Conservation (phyloP, 129 eudicot species). For the Pulicaria dysenterica region DNA sequence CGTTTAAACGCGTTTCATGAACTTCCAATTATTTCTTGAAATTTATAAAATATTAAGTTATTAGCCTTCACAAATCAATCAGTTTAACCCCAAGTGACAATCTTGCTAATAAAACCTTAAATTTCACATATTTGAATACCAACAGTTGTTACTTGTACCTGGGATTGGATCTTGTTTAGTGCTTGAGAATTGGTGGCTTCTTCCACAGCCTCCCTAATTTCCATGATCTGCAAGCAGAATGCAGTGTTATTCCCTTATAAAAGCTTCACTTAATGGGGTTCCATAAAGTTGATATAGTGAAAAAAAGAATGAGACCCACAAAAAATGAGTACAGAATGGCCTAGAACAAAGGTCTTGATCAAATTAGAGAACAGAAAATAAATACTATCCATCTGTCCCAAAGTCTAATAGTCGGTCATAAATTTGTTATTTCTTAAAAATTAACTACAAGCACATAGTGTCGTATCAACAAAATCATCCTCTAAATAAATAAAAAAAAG, state of each 20-base stretch:
- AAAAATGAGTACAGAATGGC: neutral
- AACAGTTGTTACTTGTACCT: conserved; percentile 40
- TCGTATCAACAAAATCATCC: neutral
- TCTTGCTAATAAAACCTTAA: neutral
- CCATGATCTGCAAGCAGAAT: conserved; percentile 68
- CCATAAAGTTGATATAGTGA: neutral
- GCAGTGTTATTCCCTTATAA: neutral
- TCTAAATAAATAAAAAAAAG: neutral
- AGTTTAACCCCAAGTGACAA: conserved; percentile 6
- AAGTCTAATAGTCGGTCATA: neutral
- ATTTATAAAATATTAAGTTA: neutral
- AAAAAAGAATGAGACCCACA: neutral
- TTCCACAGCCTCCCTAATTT: conserved; percentile 91
- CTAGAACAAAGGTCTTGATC: neutral
- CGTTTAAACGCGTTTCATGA: neutral
- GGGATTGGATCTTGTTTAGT: conserved; percentile 58
- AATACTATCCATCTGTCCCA: neutral
- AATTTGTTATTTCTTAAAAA: neutral
- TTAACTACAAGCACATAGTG: neutral
- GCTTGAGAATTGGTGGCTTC: conserved; percentile 63
- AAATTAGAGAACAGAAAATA: neutral
- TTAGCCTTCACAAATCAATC: neutral
- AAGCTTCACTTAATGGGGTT: neutral
- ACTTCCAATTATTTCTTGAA: neutral
- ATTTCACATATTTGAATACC: neutral